phyloP scores from a whole-genome alignment of 2,329 filamentous ascomycete genomes.

The Arachnopeziza araneosa region DNA sequence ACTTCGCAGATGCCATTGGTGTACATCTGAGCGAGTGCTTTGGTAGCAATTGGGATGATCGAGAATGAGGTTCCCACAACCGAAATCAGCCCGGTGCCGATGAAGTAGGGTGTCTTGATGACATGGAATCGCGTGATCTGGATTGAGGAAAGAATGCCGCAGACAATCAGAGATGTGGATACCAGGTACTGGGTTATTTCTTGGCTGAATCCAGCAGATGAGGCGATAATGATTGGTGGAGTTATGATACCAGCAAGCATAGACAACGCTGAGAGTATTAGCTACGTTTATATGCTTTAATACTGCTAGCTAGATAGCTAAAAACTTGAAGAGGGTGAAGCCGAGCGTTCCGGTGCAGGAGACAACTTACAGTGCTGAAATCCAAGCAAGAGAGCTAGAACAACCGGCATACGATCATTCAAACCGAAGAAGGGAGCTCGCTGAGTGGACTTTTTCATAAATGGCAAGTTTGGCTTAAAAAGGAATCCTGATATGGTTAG shows the following conservation, averaged over 20 bases:
- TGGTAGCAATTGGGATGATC: conserved; percentile 67
- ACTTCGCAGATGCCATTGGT: conserved; percentile 35
- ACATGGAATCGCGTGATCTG: conserved; percentile 77
- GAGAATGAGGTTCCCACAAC: conserved; percentile 79
- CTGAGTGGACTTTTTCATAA: conserved; percentile 57
- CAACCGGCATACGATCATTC: conserved; percentile 69
- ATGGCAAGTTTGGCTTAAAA: conserved; percentile 71
- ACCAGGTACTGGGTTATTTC: conserved; percentile 64
- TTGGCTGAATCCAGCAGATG: conserved; percentile 48
- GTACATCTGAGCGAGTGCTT: conserved; percentile 74
- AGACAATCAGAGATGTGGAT: conserved; percentile 59
- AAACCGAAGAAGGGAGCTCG: conserved; percentile 78
- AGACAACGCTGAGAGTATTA: neutral
- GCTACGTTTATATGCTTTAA: neutral
- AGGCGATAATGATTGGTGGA: conserved; percentile 67
- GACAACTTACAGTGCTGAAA: conserved; percentile 55
- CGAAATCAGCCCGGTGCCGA: conserved; percentile 74
- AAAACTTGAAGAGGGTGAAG: neutral
- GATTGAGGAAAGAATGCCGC: conserved; percentile 65
- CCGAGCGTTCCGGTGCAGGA: neutral
- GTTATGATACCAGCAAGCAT: conserved; percentile 46
- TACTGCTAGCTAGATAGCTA: neutral
- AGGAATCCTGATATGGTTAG: conserved; percentile 47
- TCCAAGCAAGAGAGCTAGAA: conserved; percentile 68
- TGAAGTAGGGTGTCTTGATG: conserved; percentile 62